phyloP scores from a whole-genome alignment of 345 rosid species.

The Arabidopsis suecica region DNA sequence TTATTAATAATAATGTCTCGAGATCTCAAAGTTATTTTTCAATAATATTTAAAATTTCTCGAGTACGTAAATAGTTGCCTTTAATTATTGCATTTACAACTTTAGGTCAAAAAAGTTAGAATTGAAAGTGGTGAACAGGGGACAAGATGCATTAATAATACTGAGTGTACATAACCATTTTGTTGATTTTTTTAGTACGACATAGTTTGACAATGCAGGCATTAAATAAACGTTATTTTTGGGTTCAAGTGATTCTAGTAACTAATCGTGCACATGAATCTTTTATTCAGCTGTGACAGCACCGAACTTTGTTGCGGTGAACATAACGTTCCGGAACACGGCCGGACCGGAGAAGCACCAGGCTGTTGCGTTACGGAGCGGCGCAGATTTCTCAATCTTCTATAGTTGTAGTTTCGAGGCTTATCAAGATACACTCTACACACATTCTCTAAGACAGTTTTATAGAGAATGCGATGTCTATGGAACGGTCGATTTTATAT shows the following conservation, averaged over 20 bases:
- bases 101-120: constrained; percentile 23
- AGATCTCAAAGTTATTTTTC: constrained; percentile 17
- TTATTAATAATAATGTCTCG: constrained; percentile 23
- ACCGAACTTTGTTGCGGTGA: constrained; percentile 76
- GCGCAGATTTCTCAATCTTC: constrained; percentile 80
- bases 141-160: constrained; percentile 33
- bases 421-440: constrained; percentile 87
- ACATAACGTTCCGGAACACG: constrained; percentile 86
- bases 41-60: constrained; percentile 11
- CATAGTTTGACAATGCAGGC: background rate
- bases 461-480: constrained; percentile 88
- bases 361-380: constrained; percentile 83
- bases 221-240: background rate
- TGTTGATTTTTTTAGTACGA: background rate
- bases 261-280: background rate
- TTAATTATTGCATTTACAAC: constrained; percentile 35
- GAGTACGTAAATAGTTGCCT: constrained; percentile 20
- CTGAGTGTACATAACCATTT: constrained; percentile 14
- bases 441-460: constrained; percentile 84
- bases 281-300: constrained; percentile 71
- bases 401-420: constrained; percentile 87
- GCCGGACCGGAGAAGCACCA: constrained; percentile 90
- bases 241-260: background rate
- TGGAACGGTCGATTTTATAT: constrained; percentile 92
- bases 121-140: constrained; percentile 23